Base-by-base conservation (phyloP, 2,329 filamentous ascomycete genomes). In the Elsinoe fawcettii region DNA sequence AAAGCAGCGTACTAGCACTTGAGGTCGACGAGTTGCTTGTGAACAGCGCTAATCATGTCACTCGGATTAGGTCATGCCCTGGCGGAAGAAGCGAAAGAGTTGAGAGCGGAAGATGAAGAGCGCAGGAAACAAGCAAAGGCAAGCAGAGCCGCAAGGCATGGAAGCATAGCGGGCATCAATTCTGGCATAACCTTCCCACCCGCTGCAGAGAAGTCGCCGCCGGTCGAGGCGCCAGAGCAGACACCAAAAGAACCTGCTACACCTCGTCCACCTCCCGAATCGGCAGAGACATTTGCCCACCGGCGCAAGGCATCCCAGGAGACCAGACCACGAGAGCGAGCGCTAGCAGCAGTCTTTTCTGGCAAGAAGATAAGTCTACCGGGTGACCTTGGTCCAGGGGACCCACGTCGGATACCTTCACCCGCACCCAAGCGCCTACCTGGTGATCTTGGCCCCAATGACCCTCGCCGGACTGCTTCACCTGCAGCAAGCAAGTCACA, bases 351-450 rank as follows among this genome's bases (percentile, higher is more conserved):
- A 2, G 63, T 66, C 1, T 68, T 63, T 57, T 65, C 65, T 27
- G 62, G 57, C 18, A 57, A 55, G 11, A 65, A 65, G 39, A 63
- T 69, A 9, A 60, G 62, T 25, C 60, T 71, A n/a, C 69, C 69
- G 6, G 69, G 69, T 16, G 69, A 71, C 58, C 63, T 70, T 3
- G 69, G 69, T 14, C 62, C 68, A 4, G 67, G 63, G 36, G 69
- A 71, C 57, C 69, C 69, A 5, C 60, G 69, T 44, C 62, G 69
- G 34, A 63, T 53, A 22, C 25, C 30, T 11, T 53, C 49, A 36
- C 49, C 67, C 11, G 55, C 41, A 49, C 47, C 25, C 34, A 54
- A 51, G 18, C 54, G 54, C 9, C 27, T 61, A 36, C 60, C 60
- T 5, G 60, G 60, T 20, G 60, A 61, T 32, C 57, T 61, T 14